phyloP scores from a whole-genome alignment of 495 filamentous ascomycete species.

The Lophiostoma macrostomum region DNA sequence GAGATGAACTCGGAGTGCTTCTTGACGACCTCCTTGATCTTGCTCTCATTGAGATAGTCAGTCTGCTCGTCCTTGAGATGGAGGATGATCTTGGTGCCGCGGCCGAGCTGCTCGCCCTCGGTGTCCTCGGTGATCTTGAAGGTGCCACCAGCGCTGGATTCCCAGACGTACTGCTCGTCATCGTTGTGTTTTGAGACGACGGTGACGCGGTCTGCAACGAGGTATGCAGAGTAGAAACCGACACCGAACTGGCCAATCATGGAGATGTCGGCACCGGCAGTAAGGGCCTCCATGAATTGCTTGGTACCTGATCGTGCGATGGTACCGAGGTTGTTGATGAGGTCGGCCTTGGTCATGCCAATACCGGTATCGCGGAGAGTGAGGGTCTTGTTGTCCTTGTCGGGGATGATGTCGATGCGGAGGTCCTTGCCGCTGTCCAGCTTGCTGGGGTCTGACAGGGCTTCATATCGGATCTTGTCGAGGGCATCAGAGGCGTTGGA shows the following conservation, averaged over 20 bases:
- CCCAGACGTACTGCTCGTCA: conserved; percentile 99
- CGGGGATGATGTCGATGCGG: conserved; percentile 94
- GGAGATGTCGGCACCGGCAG: conserved; percentile 97
- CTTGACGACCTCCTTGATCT: conserved; percentile 99
- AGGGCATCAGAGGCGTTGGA: conserved; percentile 98
- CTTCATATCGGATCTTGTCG: conserved; percentile 99
- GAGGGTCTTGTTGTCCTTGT: conserved; percentile 95
- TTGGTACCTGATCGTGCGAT: conserved; percentile 99
- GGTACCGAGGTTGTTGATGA: conserved; percentile 99
- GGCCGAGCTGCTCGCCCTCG: conserved; percentile 83
- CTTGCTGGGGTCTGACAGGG: conserved; percentile 93
- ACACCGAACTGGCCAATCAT: conserved; percentile 99
- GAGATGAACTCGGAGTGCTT: conserved; percentile 99
- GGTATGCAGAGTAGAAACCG: conserved; percentile 99
- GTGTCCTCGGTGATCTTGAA: conserved; percentile 92
- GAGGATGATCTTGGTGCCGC: conserved; percentile 96
- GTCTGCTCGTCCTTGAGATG: conserved; percentile 98
- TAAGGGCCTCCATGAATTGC: conserved; percentile 99
- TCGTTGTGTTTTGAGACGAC: conserved; percentile 98
- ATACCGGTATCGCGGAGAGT: conserved; percentile 97
- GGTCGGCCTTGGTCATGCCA: conserved; percentile 99
- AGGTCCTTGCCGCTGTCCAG: conserved; percentile 96
- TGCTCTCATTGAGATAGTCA: conserved; percentile 97
- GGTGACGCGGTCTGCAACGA: conserved; percentile 94
- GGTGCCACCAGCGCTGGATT: conserved; percentile 94